Evolutionary conservation across 805 yeast species (phyloP).

Genomic region (Ogataea saltuana): DNA sequence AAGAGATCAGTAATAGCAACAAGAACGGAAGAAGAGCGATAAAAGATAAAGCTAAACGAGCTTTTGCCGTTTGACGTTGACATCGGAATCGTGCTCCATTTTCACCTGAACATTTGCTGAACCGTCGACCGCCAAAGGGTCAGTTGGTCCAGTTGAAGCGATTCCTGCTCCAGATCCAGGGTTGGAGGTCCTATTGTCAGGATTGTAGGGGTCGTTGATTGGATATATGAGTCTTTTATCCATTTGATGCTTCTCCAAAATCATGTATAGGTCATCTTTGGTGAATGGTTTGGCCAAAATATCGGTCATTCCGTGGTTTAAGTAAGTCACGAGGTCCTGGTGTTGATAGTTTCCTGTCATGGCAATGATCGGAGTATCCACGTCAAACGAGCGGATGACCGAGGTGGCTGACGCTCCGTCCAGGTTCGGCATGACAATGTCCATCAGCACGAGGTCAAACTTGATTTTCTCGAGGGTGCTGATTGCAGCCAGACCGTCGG

Average conservation of each 20-base stretch:
- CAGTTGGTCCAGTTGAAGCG: background rate
- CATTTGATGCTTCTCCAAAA: conserved; percentile 71
- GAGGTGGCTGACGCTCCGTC: conserved; percentile 92
- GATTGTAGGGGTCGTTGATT: conserved; percentile 24
- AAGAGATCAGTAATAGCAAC: too few species aligned
- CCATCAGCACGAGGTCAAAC: conserved; percentile 81
- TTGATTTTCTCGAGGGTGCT: conserved; percentile 67
- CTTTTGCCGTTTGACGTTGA: conserved; percentile 6
- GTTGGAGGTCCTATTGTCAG: conserved; percentile 12
- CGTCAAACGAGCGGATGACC: conserved; percentile 81
- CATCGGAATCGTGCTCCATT: conserved; percentile 3
- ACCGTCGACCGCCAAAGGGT: background rate
- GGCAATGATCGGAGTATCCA: conserved; percentile 85
- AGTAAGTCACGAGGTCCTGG: conserved; percentile 74
- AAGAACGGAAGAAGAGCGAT: background rate
- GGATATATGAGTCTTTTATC: conserved; percentile 37
- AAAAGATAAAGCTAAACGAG: conserved; percentile 3
- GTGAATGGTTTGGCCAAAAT: conserved; percentile 93
- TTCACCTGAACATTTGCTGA: background rate
- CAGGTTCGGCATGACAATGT: conserved; percentile 84
- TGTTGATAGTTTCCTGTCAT: conserved; percentile 91
- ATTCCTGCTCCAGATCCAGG: conserved; percentile 1
- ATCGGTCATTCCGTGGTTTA: conserved; percentile 89
- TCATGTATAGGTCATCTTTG: conserved; percentile 76
- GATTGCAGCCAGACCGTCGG: conserved; percentile 90